Percentiles rank a stretch among this genome's conserved stretches.
Conservation (phyloP, 768 basidiomycete species). For the Lactarius indigo region DNA sequence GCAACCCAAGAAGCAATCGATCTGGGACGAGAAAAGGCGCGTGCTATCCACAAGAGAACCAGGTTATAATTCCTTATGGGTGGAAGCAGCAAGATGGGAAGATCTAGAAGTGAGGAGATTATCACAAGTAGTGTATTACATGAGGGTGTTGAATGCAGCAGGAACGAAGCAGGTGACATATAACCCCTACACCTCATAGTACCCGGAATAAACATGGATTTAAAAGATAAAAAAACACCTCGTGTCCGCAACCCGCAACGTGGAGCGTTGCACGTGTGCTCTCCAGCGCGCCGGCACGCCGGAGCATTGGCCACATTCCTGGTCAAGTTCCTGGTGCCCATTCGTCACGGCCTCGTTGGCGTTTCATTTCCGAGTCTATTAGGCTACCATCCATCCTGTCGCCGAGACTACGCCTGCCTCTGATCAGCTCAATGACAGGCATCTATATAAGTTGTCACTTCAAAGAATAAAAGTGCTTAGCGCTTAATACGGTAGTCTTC, state of each 20-base stretch:
- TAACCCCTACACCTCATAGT: neutral
- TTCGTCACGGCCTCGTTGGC: neutral
- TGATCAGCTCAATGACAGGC: neutral
- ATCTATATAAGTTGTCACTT: neutral
- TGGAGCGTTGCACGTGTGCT: neutral
- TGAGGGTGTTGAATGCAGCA: neutral
- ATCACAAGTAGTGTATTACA: neutral
- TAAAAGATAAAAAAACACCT: too few relatives aligned
- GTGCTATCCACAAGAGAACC: neutral
- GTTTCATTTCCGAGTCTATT: neutral
- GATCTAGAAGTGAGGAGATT: neutral
- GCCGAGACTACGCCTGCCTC: neutral
- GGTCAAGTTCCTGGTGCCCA: neutral
- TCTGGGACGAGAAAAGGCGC: neutral
- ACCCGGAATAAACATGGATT: too few relatives aligned
- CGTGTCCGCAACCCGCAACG: neutral
- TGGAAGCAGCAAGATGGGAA: neutral
- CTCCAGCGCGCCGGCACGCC: neutral
- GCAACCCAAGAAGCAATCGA: neutral
- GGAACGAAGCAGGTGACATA: neutral
- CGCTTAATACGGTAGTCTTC: neutral
- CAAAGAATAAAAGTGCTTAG: neutral
- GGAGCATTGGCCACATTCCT: neutral
- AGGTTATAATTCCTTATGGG: too few relatives aligned
- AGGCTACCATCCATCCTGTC: neutral